Conservation (phyloP, 2,329 filamentous ascomycete species). For the Talaromyces sp. region DNA sequence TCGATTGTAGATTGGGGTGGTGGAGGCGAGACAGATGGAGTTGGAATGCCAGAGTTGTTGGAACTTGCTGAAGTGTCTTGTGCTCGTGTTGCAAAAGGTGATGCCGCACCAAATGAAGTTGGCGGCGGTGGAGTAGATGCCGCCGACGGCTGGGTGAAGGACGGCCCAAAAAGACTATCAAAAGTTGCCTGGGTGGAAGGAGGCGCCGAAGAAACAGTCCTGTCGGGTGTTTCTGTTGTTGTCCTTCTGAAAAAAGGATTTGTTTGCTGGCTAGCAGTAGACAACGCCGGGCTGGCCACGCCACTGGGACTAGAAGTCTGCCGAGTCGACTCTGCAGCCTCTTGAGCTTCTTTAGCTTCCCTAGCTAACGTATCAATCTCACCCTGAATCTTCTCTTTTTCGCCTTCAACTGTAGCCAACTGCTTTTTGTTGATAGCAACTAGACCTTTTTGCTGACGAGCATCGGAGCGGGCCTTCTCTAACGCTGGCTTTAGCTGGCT, state of each 20-base stretch:
- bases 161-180: slow-evolving; percentile 78
- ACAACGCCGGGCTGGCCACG: slow-evolving; percentile 62
- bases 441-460: slow-evolving; percentile 89
- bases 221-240: slow-evolving; percentile 46
- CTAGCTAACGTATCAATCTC: slow-evolving; percentile 66
- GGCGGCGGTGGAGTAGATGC: slow-evolving; percentile 45
- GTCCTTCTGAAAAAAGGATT: slow-evolving; percentile 87
- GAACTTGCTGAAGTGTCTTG: slow-evolving; percentile 41
- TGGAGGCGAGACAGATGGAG: slow-evolving; percentile 57
- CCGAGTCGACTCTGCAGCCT: slow-evolving; percentile 30
- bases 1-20: slow-evolving; percentile 38
- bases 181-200: slow-evolving; percentile 64
- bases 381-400: slow-evolving; percentile 78
- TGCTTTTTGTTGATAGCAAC: slow-evolving; percentile 99
- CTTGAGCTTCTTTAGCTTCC: slow-evolving; percentile 57
- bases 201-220: slow-evolving; percentile 47
- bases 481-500: slow-evolving; percentile 80
- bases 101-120: slow-evolving; percentile 58
- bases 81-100: slow-evolving; percentile 33
- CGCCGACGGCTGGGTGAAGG: slow-evolving; percentile 48
- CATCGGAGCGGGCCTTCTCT: slow-evolving; percentile 87
- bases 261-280: slow-evolving; percentile 63
- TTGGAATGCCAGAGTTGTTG: slow-evolving; percentile 48
- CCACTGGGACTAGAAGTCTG: slow-evolving; percentile 39
- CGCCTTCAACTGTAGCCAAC: slow-evolving; percentile 78